These are phyloP conservation scores for Schizonepeta tenuifolia DNA, from an alignment of 257 asterid species.

Conservation along the genomic window DNA sequence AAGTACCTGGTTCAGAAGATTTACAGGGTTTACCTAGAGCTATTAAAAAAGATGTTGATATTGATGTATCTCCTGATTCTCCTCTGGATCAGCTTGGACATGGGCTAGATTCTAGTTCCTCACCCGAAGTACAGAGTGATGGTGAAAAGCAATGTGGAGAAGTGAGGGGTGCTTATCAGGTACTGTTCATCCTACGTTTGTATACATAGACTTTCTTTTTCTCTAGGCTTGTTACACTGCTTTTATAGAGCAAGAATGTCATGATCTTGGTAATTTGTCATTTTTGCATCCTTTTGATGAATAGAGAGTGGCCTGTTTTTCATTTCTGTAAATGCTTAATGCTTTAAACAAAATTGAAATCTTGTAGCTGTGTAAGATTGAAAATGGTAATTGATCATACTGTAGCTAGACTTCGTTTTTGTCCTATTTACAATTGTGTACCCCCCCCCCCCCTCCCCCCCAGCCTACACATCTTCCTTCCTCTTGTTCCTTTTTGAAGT, in stretches of 20 bases:
- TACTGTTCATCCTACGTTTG: slow-evolving; percentile 27
- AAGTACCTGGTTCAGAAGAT: slow-evolving; percentile 48
- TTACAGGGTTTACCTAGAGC: slow-evolving; percentile 36
- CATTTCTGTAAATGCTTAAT: background rate
- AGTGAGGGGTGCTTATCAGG: slow-evolving; percentile 41
- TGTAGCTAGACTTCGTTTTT: slow-evolving; percentile 6
- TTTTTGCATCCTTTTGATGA: background rate
- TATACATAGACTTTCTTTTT: background rate
- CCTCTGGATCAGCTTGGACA: slow-evolving; percentile 42
- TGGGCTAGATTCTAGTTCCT: slow-evolving; percentile 39
- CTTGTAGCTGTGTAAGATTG: background rate
- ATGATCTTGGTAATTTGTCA: slow-evolving; percentile 15
- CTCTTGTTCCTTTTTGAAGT: background rate
- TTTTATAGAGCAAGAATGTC: slow-evolving; percentile 19
- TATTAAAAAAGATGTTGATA: slow-evolving; percentile 43
- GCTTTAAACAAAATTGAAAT: background rate
- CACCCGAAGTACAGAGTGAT: slow-evolving; percentile 37
- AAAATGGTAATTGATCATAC: background rate
- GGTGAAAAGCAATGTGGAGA: slow-evolving; percentile 35
- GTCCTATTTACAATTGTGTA: background rate
- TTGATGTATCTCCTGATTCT: slow-evolving; percentile 40
- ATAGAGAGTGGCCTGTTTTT: background rate
- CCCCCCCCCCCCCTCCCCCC: background rate
- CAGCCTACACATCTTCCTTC: background rate
- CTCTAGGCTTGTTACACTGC: slow-evolving; percentile 12